Evolutionary conservation across 2,329 filamentous ascomycete genomes (phyloP).

Genomic region (Fusarium sp.): DNA sequence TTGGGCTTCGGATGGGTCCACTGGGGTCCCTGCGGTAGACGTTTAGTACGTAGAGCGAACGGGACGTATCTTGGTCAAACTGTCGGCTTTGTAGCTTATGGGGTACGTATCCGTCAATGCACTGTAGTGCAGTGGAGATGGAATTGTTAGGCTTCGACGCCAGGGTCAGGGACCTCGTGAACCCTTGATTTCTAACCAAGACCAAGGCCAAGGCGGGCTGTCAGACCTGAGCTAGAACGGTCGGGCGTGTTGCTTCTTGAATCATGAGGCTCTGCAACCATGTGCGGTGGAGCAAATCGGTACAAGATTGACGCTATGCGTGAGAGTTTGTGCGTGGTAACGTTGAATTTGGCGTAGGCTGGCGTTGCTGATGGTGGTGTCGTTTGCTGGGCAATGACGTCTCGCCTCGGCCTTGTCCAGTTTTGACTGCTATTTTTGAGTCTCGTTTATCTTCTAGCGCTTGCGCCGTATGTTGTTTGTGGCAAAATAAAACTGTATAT

Average conservation of each 20-base stretch:
- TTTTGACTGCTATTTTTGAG: slow-evolving; percentile 25
- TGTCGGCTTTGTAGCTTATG: not conserved
- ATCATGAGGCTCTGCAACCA: slow-evolving; percentile 47
- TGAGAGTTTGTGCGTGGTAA: slow-evolving; percentile 26
- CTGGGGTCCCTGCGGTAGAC: slow-evolving; percentile 10
- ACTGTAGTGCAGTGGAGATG: slow-evolving; percentile 23
- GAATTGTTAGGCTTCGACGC: slow-evolving; percentile 30
- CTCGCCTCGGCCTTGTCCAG: slow-evolving; percentile 20
- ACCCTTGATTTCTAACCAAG: slow-evolving; percentile 26
- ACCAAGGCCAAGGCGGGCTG: slow-evolving; percentile 22
- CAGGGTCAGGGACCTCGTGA: slow-evolving; percentile 38
- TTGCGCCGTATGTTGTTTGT: slow-evolving; percentile 23
- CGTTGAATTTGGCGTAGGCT: slow-evolving; percentile 26
- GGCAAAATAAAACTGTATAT: slow-evolving; percentile 29
- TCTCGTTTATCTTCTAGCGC: slow-evolving; percentile 22
- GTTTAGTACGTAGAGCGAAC: slow-evolving; percentile 11
- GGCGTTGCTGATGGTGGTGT: slow-evolving; percentile 18
- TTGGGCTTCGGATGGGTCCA: slow-evolving; percentile 39
- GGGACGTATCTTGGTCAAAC: slow-evolving; percentile 8
- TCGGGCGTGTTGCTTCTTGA: slow-evolving; percentile 34
- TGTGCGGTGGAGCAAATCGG: slow-evolving; percentile 13
- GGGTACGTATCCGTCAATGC: slow-evolving; percentile 8
- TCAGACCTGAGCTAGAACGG: slow-evolving; percentile 31
- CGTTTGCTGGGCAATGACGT: slow-evolving; percentile 45
- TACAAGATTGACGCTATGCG: slow-evolving; percentile 15